Evolutionary conservation across 208 protist genomes (phyloP).

Genomic region (Trichomonas tenax): DNA sequence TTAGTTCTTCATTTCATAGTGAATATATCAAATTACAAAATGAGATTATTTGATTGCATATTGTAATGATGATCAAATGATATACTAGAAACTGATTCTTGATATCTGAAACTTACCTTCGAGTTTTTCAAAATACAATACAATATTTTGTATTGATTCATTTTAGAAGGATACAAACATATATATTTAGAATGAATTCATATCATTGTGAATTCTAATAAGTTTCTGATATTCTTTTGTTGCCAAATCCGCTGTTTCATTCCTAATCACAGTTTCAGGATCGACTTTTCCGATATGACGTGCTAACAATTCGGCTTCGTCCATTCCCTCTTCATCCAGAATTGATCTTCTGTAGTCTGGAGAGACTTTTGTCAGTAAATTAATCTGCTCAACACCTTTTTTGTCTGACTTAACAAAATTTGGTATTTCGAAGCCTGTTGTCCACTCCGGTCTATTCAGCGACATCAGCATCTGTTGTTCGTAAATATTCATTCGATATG

Average conservation of each 20-base stretch:
- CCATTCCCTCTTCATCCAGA: not conserved
- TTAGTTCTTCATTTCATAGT: no score
- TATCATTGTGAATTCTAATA: not conserved
- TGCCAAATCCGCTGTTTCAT: not conserved
- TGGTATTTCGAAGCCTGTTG: not conserved
- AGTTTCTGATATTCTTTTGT: not conserved
- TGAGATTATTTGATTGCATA: no score
- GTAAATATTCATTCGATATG: constrained; percentile 95
- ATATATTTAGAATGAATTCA: not conserved
- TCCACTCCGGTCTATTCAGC: constrained; percentile 49
- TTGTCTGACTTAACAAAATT: not conserved
- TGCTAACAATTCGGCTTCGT: not conserved
- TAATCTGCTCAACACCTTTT: not conserved
- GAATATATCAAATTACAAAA: no score
- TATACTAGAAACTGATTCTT: no score
- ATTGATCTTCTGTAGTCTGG: not conserved
- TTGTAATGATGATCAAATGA: no score
- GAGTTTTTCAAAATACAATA: no score
- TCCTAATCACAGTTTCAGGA: not conserved
- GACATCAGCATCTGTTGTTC: constrained; percentile 98
- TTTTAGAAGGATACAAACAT: no score
- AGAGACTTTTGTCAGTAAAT: not conserved
- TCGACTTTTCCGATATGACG: not conserved
- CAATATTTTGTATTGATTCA: no score
- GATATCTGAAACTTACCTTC: no score